Percentiles rank a stretch among this genome's conserved stretches.
Evolutionary conservation across 805 yeast species (phyloP).

Genomic region (Cyberlindnera japonica): DNA sequence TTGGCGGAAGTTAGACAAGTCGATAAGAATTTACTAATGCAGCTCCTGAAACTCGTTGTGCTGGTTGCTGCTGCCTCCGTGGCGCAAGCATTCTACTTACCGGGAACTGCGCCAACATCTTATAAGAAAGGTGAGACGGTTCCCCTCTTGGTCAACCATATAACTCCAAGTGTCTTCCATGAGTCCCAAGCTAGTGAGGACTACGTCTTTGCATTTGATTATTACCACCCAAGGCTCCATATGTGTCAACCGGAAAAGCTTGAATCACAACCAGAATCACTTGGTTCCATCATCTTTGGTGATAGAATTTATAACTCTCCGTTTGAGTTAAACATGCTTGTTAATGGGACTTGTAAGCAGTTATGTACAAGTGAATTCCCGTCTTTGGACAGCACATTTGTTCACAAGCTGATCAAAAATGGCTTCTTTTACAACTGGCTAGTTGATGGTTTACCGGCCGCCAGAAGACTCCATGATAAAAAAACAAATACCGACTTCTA

Average conservation of each 20-base stretch:
- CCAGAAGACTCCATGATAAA: conserved; percentile 53
- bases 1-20: no score
- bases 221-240: conserved; percentile 79
- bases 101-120: conserved; percentile 95
- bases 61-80: conserved; percentile 9
- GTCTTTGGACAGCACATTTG: conserved; percentile 65
- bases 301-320: conserved; percentile 95
- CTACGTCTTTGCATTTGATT: conserved; percentile 70
- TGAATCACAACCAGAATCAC: conserved; percentile 74
- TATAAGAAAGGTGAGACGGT: conserved; percentile 69
- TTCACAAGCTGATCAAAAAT: conserved; percentile 73
- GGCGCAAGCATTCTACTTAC: conserved; percentile 70
- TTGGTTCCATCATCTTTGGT: conserved; percentile 92
- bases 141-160: conserved; percentile 81
- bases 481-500: conserved; percentile 62
- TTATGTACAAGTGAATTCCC: conserved; percentile 62
- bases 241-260: conserved; percentile 65
- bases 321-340: conserved; percentile 72
- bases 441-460: conserved; percentile 93
- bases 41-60: conserved; percentile 2
- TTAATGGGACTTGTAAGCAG: conserved; percentile 61
- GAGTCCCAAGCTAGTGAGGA: conserved; percentile 41
- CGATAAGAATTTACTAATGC: no score
- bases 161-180: conserved; percentile 67
- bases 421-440: conserved; percentile 91